Percentiles rank a stretch among this genome's conserved stretches.
phyloP scores from a whole-genome alignment of 2,329 filamentous ascomycete genomes.

The Cyclaneusma minus region DNA sequence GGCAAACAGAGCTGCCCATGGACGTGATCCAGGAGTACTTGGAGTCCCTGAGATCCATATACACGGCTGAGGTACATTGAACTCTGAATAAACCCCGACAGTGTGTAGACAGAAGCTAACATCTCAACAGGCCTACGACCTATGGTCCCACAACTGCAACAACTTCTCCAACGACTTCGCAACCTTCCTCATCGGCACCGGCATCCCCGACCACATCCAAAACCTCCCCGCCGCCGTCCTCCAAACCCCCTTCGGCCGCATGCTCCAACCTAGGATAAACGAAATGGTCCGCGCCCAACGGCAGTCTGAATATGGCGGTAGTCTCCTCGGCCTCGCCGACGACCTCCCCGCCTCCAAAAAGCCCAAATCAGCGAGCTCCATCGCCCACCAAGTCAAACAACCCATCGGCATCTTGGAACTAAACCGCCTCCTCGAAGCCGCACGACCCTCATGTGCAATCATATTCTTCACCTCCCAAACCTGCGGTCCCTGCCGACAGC shows the following conservation, averaged over 20 bases:
- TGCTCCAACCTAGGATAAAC: constrained; percentile 67
- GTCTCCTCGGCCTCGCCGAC: constrained; percentile 14
- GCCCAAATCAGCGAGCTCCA: constrained; percentile 7
- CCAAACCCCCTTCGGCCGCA: constrained; percentile 73
- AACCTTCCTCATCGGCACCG: constrained; percentile 75
- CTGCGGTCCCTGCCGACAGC: constrained; percentile 68
- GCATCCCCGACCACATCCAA: constrained; percentile 76
- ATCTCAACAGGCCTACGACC: constrained; percentile 57
- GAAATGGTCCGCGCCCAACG: constrained; percentile 46
- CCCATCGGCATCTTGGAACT: constrained; percentile 44
- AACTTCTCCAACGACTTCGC: constrained; percentile 91
- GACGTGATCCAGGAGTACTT: constrained; percentile 80
- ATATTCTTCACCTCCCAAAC: constrained; percentile 88
- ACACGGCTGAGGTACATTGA: constrained; percentile 52
- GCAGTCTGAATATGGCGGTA: constrained; percentile 19
- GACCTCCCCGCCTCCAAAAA: constrained; percentile 7
- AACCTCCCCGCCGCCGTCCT: constrained; percentile 76
- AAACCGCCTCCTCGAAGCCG: constrained; percentile 40
- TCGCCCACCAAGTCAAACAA: constrained; percentile 38
- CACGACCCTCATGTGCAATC: constrained; percentile 54
- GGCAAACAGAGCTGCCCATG: constrained; percentile 60
- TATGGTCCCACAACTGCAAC: constrained; percentile 90
- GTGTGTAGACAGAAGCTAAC: neutral
- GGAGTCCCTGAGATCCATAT: constrained; percentile 67
- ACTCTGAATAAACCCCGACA: constrained; percentile 3